Percentiles rank a stretch among this genome's conserved stretches.
phyloP scores from a whole-genome alignment of 73 alveolate genomes.

The Breviolum minutum region DNA sequence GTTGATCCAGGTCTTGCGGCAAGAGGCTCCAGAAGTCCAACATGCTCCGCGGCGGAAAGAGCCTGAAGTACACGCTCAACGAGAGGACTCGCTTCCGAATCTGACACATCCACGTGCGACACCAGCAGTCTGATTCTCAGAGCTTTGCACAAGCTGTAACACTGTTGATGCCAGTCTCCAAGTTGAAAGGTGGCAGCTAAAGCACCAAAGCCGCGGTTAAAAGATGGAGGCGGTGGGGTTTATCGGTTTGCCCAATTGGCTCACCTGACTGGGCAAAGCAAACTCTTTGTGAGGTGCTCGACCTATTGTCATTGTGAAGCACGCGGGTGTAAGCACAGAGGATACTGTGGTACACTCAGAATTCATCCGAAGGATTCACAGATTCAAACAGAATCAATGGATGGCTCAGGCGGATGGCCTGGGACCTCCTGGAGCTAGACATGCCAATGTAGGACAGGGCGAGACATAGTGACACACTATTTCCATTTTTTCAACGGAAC shows the following conservation, averaged over 20 bases:
- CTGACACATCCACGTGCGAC: not conserved
- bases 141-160: too few relatives aligned
- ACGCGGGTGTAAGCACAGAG: constrained; percentile 43
- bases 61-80: not conserved
- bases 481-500: not conserved
- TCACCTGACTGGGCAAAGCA: not conserved
- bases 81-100: not conserved
- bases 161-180: not conserved
- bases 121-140: too few relatives aligned
- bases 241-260: not conserved
- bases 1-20: not conserved
- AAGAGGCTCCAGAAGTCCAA: constrained; percentile 28
- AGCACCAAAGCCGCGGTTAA: constrained; percentile 36
- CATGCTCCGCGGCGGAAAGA: not conserved
- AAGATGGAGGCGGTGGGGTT: constrained; percentile 12
- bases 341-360: not conserved
- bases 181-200: not conserved
- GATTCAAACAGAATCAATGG: not conserved
- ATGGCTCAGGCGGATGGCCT: constrained; percentile 2
- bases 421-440: constrained; percentile 37
- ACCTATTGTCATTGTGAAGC: constrained; percentile 28
- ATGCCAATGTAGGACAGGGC: constrained; percentile 30
- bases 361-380: not conserved
- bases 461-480: not conserved
- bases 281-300: constrained; percentile 6